A percentile compares a stretch with the other conserved stretches of the same genome.
Evolutionary conservation across 2,329 filamentous ascomycete species (phyloP).

Genomic region (Diaporthe vexans): DNA sequence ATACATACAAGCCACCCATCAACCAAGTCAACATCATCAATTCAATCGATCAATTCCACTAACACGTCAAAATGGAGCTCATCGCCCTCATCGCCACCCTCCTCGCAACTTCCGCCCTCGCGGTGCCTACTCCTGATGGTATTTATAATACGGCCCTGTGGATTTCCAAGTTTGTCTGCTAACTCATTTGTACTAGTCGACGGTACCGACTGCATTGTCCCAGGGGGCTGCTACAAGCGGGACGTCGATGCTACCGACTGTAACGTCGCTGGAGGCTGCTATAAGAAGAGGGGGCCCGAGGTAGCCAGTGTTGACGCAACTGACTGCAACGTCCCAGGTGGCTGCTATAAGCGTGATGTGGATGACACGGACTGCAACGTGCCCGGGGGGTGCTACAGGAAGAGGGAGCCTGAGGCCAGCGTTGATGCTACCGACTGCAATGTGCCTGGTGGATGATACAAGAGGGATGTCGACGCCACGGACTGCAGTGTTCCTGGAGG

Average conservation of each 20-base stretch:
- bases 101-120: constrained; percentile 13
- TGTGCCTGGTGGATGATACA: background rate
- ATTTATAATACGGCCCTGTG: background rate
- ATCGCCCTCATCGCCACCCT: constrained; percentile 16
- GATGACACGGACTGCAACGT: background rate
- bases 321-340: background rate
- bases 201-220: background rate
- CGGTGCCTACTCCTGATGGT: background rate
- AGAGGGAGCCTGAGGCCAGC: no score
- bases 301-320: background rate
- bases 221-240: background rate
- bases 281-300: no score
- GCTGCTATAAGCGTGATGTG: no score
- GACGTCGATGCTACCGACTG: background rate
- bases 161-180: background rate
- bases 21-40: background rate
- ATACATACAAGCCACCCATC: background rate
- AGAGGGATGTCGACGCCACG: background rate
- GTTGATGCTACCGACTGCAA: constrained; percentile 5
- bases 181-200: background rate
- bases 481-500: background rate
- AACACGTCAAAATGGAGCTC: constrained; percentile 1
- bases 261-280: background rate
- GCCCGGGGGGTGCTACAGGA: background rate
- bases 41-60: no score